Evolutionary conservation across 306 rosid species (phyloP), one percentile per base, ranked within the genome.

Genomic region (Cicer cuneatum): DNA sequence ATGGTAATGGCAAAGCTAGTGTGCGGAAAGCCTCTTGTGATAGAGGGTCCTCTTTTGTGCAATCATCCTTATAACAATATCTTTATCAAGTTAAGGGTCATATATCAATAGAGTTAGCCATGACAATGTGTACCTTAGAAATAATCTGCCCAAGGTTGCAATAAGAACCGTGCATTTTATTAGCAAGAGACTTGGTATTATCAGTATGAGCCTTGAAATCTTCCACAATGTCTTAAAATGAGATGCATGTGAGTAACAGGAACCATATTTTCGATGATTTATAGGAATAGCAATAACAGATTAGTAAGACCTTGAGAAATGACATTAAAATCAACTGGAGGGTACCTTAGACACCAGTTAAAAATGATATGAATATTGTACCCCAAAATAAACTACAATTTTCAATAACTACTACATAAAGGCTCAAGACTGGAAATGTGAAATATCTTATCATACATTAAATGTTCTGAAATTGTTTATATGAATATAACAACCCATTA

Each of bases 11-110:
- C 74, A 51, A 52, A 60, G 99, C 99, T 53, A 94, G 87, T 80
- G 83, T 87, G 60, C 96, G 90, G 79, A 94, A 94, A 71, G 86
- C 75, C 66, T 90, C 93, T 78, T 94, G 99, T 7, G 99, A 92
- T 72, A 94, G 80, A 18, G 99, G 99, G 58, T 94, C 99, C 80
- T 94, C 97, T 89, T 94, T 94, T 73, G 95, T 87, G 89, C 99
- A 94, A 83, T 90, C 96, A 73, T 92, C 95, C 80, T 94, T 87
- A 14, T 92, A 94, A 78, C 99, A 94, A 65, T 94, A 90, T 88
- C 99, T 94, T 73, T 78, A 80, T 43, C 75, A 79, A 81, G 93
- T 92, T 80, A 90, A 89, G 99, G 95, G 7, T 60, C 46, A 81
- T 12, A 56, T 77, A 65, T 46, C 29, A 64, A 71, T 6, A 72